Evolutionary conservation across 176 grass and related monocot genomes (phyloP).

Genomic region (Chrysopogon serrulatus): DNA sequence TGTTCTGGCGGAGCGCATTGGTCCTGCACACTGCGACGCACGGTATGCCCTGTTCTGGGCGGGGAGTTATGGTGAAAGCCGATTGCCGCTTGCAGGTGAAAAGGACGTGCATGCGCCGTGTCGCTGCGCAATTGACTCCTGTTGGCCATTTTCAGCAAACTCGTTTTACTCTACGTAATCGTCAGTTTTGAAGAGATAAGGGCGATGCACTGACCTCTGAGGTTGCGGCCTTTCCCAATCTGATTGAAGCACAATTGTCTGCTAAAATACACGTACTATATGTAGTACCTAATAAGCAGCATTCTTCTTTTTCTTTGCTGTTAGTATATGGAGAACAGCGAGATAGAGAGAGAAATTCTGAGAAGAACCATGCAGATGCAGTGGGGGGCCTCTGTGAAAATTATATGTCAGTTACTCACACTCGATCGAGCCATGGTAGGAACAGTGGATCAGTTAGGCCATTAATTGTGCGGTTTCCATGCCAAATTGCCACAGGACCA

Average conservation of each 20-base stretch:
- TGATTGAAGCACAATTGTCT: background rate
- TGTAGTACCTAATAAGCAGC: too few relatives aligned
- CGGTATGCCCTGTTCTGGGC: background rate
- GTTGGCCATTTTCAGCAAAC: conserved; percentile 2
- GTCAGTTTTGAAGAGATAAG: background rate
- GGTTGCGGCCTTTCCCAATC: background rate
- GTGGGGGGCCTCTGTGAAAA: background rate
- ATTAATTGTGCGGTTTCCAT: background rate
- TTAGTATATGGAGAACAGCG: too few relatives aligned
- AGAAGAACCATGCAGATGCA: background rate
- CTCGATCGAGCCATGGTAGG: background rate
- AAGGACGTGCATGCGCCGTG: background rate
- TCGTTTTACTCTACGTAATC: background rate
- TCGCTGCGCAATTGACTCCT: background rate
- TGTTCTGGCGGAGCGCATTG: background rate
- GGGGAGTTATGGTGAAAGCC: background rate
- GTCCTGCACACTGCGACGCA: background rate
- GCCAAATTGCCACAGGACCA: conserved; percentile 20
- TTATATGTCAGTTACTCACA: background rate
- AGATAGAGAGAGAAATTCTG: background rate
- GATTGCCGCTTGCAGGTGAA: conserved; percentile 13
- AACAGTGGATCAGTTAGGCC: background rate
- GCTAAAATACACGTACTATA: background rate
- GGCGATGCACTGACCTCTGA: background rate
- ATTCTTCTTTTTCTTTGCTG: background rate